Percentiles rank a stretch among this genome's conserved stretches.
Conservation (phyloP, 2,329 filamentous ascomycete genomes). For the Colletotrichum caudatum region DNA sequence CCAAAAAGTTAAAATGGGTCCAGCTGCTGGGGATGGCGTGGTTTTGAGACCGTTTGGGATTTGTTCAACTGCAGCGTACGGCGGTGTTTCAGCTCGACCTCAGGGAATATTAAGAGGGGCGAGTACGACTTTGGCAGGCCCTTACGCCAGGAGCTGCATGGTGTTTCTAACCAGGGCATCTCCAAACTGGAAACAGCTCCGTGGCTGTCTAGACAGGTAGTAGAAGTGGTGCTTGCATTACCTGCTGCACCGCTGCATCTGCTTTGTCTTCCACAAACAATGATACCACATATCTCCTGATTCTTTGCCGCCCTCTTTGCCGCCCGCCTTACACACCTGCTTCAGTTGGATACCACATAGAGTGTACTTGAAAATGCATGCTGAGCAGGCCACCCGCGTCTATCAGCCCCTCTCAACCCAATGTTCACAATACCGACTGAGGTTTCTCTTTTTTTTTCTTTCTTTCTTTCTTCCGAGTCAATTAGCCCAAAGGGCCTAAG, state of each 20-base stretch:
- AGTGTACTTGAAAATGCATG: neutral
- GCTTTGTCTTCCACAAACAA: neutral
- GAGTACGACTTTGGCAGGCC: constrained; percentile 26
- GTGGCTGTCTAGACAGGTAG: neutral
- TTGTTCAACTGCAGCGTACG: constrained; percentile 46
- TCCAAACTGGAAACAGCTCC: constrained; percentile 31
- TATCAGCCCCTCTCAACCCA: neutral
- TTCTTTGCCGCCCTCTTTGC: neutral
- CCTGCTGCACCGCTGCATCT: neutral
- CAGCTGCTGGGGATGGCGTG: neutral
- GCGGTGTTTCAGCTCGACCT: constrained; percentile 52
- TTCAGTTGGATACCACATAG: neutral
- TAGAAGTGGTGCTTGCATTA: neutral
- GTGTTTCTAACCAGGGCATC: constrained; percentile 18
- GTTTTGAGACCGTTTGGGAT: constrained; percentile 48
- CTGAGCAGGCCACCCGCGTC: constrained; percentile 1
- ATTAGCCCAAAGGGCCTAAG: neutral
- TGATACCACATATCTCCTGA: neutral
- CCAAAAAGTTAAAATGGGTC: constrained; percentile 1
- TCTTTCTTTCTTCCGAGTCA: too few relatives aligned
- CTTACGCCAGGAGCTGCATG: constrained; percentile 20
- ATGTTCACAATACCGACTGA: neutral
- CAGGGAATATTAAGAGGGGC: constrained; percentile 10
- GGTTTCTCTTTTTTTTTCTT: too few relatives aligned
- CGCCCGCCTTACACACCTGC: neutral